Conservation (phyloP, 2,329 filamentous ascomycete species). For the Trichoderma endophyticum region DNA sequence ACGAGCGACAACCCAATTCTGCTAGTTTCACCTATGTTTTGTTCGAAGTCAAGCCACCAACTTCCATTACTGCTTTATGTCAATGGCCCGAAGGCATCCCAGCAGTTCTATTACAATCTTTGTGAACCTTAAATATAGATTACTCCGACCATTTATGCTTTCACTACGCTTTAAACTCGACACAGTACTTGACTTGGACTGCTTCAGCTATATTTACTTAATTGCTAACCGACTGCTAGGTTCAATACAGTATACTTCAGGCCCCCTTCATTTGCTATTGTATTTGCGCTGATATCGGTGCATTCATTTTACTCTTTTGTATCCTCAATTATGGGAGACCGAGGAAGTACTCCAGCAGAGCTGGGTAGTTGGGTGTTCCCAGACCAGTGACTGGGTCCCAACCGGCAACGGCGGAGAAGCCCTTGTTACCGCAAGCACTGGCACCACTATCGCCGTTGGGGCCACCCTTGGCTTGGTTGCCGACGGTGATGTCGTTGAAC, state of each 20-base stretch:
- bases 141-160: background rate
- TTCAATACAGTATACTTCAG: background rate
- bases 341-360: constrained; percentile 43
- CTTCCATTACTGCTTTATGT: too few relatives aligned
- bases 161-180: background rate
- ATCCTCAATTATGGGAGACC: background rate
- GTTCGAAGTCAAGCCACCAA: too few relatives aligned
- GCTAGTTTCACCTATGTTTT: too few relatives aligned
- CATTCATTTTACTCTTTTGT: background rate
- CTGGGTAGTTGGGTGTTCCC: constrained; percentile 23
- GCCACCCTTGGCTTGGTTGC: constrained; percentile 23
- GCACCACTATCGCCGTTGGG: constrained; percentile 1
- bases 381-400: constrained; percentile 25
- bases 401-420: constrained; percentile 23
- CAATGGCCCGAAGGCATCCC: too few relatives aligned
- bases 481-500: constrained; percentile 21
- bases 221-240: background rate
- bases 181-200: background rate
- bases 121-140: too few relatives aligned
- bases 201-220: background rate
- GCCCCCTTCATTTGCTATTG: background rate
- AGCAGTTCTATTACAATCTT: too few relatives aligned
- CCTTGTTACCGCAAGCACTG: constrained; percentile 22
- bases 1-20: too few relatives aligned
- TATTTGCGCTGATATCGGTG: background rate